Evolutionary conservation across 2,329 filamentous ascomycete genomes (phyloP).

Genomic region (Xylaria polymorpha): DNA sequence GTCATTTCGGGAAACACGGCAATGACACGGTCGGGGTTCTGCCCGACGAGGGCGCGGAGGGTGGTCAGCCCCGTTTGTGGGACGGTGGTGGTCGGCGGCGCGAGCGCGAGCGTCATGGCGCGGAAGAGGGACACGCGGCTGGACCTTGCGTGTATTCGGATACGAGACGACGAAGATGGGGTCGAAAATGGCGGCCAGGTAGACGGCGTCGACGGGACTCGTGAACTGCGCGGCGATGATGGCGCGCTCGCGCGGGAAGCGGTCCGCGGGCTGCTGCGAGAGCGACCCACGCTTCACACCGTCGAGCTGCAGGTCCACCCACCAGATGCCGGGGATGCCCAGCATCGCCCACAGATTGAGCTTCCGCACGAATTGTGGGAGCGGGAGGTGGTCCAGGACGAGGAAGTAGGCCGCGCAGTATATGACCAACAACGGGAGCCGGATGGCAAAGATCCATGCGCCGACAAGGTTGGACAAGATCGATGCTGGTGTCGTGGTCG

Average conservation of each 20-base stretch:
- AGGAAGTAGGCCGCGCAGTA: conserved; percentile 79
- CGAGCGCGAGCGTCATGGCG: conserved; percentile 79
- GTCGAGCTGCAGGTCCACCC: conserved; percentile 98
- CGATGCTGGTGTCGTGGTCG: conserved; percentile 74
- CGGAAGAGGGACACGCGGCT: conserved; percentile 80
- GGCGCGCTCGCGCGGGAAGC: conserved; percentile 81
- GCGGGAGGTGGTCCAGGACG: conserved; percentile 83
- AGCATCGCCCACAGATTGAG: conserved; percentile 88
- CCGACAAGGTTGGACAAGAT: conserved; percentile 73
- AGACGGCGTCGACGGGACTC: conserved; percentile 91
- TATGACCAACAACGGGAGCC: conserved; percentile 80
- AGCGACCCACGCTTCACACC: conserved; percentile 93
- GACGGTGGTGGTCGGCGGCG: conserved; percentile 59
- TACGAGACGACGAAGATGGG: conserved; percentile 92
- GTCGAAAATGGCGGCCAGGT: conserved; percentile 95
- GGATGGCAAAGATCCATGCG: conserved; percentile 79
- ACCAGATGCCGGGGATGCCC: conserved; percentile 93
- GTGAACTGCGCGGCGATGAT: conserved; percentile 93
- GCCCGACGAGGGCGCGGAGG: conserved; percentile 70
- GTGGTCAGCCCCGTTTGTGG: conserved; percentile 64
- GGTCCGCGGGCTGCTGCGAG: conserved; percentile 75
- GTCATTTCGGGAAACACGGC: conserved; percentile 94
- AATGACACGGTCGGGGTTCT: conserved; percentile 79
- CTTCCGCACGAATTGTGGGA: conserved; percentile 75
- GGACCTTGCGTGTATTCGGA: conserved; percentile 77